Evolutionary conservation across 106 monocot genomes (phyloP), one percentile per base, ranked within the genome.

Genomic region (Dendrobium chrysotoxum): DNA sequence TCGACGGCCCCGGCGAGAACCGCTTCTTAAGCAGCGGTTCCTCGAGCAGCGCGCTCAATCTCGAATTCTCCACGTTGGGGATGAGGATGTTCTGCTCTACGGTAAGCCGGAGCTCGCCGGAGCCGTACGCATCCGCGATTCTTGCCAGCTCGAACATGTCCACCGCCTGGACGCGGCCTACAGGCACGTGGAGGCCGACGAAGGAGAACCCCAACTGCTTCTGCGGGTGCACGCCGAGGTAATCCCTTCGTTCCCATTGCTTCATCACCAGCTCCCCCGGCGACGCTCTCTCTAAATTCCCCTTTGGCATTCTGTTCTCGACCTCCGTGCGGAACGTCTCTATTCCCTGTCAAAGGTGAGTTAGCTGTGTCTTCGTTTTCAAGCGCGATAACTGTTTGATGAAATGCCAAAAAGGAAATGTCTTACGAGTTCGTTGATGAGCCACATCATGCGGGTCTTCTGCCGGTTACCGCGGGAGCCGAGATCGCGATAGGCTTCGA

Each of bases 361-460:
- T 39, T 80, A 26, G 25, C 18, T 23, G 9, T 35, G 28, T 0
- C 21, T 2, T 25, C 17, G 40, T 54, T 54, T 61, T 28, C 42
- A 23, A 23, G 74, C 50, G 10, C 28, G 25, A 17, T 4, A 53
- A 1, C 7, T 47, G 53, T 35, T 53, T 11, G 28, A 54, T 28
- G 54, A 53, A 30, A 77, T 30, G 28, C 77, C 8, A 20, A 50
- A 54, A 28, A 53, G 16, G 53, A 23, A 25, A 75, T 7, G 65
- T 50, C 95, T 89, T 71, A 95, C 93, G 41, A 98, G 88, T 89
- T 98, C 97, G 76, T 98, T 94, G 40, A 98, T 98, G 26, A 98
- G 89, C 94, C 97, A 98, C 97, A 98, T 98, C 97, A 98, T 94
- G 57, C 97, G 84, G 0, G 97, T 98, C 79, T 88, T 98, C 85